Conservation (phyloP, 1,284 basidiomycete species). For the Phylloboletellus chloephorus region DNA sequence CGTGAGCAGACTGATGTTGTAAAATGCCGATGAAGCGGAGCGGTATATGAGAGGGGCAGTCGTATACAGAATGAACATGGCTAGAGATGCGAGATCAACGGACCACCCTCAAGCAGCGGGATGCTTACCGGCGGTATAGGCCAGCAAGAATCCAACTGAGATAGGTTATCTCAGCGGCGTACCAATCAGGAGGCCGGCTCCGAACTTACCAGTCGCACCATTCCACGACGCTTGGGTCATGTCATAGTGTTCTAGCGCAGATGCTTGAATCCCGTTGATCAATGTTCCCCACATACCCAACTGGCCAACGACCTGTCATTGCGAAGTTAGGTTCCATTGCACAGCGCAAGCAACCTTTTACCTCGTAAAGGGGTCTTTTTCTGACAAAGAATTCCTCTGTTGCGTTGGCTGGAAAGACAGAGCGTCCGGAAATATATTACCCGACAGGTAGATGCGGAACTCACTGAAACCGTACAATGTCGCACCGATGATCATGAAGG, state of each 20-base stretch:
- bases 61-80: slow-evolving; percentile 81
- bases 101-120: neutral
- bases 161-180: slow-evolving; percentile 4
- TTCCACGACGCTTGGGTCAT: slow-evolving; percentile 69
- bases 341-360: slow-evolving; percentile 16
- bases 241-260: slow-evolving; percentile 63
- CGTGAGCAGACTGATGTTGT: slow-evolving; percentile 76
- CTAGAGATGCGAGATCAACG: slow-evolving; percentile 32
- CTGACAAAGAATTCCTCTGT: slow-evolving; percentile 85
- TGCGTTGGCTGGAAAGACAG: slow-evolving; percentile 57
- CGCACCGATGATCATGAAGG: slow-evolving; percentile 80
- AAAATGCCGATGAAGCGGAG: slow-evolving; percentile 76
- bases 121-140: slow-evolving; percentile 56
- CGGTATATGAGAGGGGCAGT: slow-evolving; percentile 81
- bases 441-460: slow-evolving; percentile 26
- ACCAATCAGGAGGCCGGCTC: neutral
- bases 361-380: slow-evolving; percentile 73
- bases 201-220: slow-evolving; percentile 53
- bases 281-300: slow-evolving; percentile 79
- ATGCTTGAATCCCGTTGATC: slow-evolving; percentile 73
- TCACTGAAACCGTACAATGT: slow-evolving; percentile 79
- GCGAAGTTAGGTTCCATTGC: neutral
- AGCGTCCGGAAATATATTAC: neutral
- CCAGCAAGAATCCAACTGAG: slow-evolving; percentile 65
- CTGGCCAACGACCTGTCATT: slow-evolving; percentile 65